These are phyloP conservation scores for Barnettozyma siamensis DNA, from an alignment of 805 yeast species.

Conservation along the genomic window DNA sequence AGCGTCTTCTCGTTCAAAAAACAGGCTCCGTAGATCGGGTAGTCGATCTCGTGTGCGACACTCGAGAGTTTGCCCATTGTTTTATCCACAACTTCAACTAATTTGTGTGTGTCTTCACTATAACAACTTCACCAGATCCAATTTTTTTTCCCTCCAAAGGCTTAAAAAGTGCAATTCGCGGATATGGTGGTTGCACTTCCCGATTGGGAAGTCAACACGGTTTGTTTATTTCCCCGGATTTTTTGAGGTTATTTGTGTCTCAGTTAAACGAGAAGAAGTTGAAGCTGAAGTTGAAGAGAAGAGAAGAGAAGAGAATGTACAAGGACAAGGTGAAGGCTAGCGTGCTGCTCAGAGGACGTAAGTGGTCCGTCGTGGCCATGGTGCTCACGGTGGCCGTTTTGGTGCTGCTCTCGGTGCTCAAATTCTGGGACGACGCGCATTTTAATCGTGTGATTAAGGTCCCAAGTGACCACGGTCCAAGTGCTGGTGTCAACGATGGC, in stretches of 20 bases:
- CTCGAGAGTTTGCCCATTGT: constrained; percentile 19
- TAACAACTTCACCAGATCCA: no score
- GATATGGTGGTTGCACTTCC: background rate
- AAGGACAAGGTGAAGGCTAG: background rate
- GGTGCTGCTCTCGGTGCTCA: background rate
- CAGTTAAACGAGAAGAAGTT: no score
- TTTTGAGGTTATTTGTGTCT: no score
- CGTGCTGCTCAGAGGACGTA: background rate
- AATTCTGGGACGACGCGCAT: background rate
- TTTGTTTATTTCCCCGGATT: no score
- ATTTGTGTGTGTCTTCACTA: no score
- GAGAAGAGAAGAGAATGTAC: background rate
- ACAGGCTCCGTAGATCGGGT: constrained; percentile 76
- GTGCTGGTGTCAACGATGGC: constrained; percentile 3
- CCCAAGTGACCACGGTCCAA: no score
- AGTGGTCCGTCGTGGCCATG: background rate
- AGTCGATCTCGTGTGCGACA: constrained; percentile 38
- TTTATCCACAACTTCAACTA: background rate
- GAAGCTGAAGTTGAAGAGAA: no score
- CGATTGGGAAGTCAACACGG: constrained; percentile 3
- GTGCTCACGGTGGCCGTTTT: background rate
- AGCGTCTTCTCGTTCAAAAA: constrained; percentile 61
- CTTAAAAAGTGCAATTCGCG: background rate
- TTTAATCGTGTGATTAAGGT: background rate
- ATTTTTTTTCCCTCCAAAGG: no score